These are phyloP conservation scores for Paramyrothecium sp. DNA, from an alignment of 2,329 filamentous ascomycete genomes.

Conservation along the genomic window DNA sequence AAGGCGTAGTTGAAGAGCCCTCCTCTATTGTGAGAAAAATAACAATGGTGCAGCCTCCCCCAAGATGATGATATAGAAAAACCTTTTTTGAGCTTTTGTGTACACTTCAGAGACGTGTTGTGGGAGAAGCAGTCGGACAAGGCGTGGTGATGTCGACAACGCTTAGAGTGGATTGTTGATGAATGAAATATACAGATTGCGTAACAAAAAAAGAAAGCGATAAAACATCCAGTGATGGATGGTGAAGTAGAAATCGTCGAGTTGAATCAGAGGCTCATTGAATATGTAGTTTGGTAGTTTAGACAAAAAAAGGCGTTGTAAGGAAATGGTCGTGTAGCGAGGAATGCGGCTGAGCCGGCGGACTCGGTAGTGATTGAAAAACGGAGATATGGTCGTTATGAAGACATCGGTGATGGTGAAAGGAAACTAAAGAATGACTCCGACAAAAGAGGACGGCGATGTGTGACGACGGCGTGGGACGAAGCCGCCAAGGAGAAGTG, in stretches of 20 bases:
- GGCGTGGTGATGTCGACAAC: slow-evolving; percentile 8
- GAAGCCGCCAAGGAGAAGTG: slow-evolving; percentile 17
- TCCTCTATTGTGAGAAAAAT: not conserved
- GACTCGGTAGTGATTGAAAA: slow-evolving; percentile 23
- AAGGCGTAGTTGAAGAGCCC: not conserved
- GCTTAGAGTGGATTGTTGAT: slow-evolving; percentile 9
- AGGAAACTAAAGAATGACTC: slow-evolving; percentile 24
- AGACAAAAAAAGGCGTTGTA: slow-evolving; percentile 36
- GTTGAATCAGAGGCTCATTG: slow-evolving; percentile 42
- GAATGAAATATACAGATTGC: slow-evolving; percentile 32
- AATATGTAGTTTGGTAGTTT: slow-evolving; percentile 27
- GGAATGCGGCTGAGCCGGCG: slow-evolving; percentile 25
- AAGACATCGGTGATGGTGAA: slow-evolving; percentile 35
- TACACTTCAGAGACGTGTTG: not conserved
- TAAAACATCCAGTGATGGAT: slow-evolving; percentile 18
- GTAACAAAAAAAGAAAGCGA: slow-evolving; percentile 16
- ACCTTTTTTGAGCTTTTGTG: slow-evolving; percentile 4
- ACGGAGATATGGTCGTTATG: slow-evolving; percentile 39
- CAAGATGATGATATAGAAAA: not conserved
- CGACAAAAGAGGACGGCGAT: slow-evolving; percentile 16
- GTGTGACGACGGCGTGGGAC: slow-evolving; percentile 21
- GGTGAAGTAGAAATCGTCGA: slow-evolving; percentile 23
- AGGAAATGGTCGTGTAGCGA: slow-evolving; percentile 17
- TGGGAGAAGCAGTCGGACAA: not conserved
- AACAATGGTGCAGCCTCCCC: not conserved